phyloP scores from a whole-genome alignment of 2,329 filamentous ascomycete species.

The Fusarium devonianum region DNA sequence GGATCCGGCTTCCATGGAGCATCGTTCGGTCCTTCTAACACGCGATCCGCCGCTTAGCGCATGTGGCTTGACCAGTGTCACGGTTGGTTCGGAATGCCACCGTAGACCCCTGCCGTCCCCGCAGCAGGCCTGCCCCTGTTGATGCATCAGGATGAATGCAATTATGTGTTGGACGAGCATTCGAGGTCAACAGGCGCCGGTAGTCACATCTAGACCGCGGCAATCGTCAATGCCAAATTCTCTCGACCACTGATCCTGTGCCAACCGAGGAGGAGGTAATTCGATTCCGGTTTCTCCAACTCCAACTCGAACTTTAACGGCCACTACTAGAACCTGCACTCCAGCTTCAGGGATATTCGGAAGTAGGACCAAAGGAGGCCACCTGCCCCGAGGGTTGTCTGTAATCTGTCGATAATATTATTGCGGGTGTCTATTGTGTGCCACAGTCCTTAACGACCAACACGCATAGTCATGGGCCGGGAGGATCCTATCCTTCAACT shows the following conservation, averaged over 20 bases:
- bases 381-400: slow-evolving; percentile 10
- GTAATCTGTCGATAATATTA: slow-evolving; percentile 22
- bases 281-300: neutral
- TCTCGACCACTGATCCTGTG: slow-evolving; percentile 7
- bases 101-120: slow-evolving; percentile 30
- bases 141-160: slow-evolving; percentile 22
- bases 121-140: slow-evolving; percentile 32
- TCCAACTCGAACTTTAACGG: slow-evolving; percentile 6
- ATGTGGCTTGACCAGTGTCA: slow-evolving; percentile 27
- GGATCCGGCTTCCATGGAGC: slow-evolving; percentile 39
- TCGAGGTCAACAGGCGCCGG: slow-evolving; percentile 23
- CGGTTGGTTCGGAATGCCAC: slow-evolving; percentile 34
- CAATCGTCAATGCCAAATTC: slow-evolving; percentile 17
- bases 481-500: too few species aligned
- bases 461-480: slow-evolving; percentile 31
- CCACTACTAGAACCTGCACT: slow-evolving; percentile 18
- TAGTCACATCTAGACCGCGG: slow-evolving; percentile 27
- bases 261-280: slow-evolving; percentile 5
- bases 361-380: slow-evolving; percentile 7
- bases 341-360: slow-evolving; percentile 12
- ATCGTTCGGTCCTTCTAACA: slow-evolving; percentile 44
- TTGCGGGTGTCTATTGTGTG: slow-evolving; percentile 4
- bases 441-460: slow-evolving; percentile 16
- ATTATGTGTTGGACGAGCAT: slow-evolving; percentile 15
- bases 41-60: slow-evolving; percentile 40